Percentiles rank a stretch among this genome's conserved stretches.
Evolutionary conservation across 2,329 filamentous ascomycete species (phyloP).

Genomic region (Alternaria infectoria): DNA sequence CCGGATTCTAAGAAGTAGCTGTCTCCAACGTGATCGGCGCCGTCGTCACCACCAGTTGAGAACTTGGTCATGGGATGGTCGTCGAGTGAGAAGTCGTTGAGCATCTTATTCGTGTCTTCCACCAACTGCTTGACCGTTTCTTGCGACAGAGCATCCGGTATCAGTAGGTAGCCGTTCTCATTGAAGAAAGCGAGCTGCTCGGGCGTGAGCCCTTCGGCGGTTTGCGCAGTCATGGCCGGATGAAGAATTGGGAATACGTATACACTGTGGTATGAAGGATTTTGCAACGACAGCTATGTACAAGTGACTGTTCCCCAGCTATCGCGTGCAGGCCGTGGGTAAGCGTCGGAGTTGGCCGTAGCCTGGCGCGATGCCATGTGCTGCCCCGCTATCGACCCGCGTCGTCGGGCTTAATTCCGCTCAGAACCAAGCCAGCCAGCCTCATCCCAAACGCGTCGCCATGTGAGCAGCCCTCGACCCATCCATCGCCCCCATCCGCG

Average conservation of each 20-base stretch:
- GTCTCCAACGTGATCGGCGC: slow-evolving; percentile 82
- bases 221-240: slow-evolving; percentile 22
- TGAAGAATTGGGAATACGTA: not conserved
- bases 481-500: not conserved
- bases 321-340: slow-evolving; percentile 3
- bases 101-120: slow-evolving; percentile 74
- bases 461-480: not conserved
- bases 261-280: not conserved
- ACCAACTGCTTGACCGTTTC: slow-evolving; percentile 73
- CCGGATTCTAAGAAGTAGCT: slow-evolving; percentile 90
- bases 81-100: slow-evolving; percentile 76
- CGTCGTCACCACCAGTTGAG: slow-evolving; percentile 76
- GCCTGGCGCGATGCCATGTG: slow-evolving; percentile 7
- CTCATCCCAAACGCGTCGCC: not conserved
- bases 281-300: not conserved
- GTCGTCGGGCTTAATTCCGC: slow-evolving; percentile 1
- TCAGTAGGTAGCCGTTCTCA: slow-evolving; percentile 86
- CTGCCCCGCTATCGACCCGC: slow-evolving; percentile 16
- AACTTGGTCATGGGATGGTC: slow-evolving; percentile 94
- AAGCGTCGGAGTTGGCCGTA: slow-evolving; percentile 33
- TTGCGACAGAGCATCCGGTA: slow-evolving; percentile 75
- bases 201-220: slow-evolving; percentile 66
- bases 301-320: not conserved
- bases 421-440: not conserved
- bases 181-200: slow-evolving; percentile 76